Evolutionary conservation across 23 red algal genomes (phyloP), one percentile per base, ranked within the genome.

Genomic region (Chondrus crispus): DNA sequence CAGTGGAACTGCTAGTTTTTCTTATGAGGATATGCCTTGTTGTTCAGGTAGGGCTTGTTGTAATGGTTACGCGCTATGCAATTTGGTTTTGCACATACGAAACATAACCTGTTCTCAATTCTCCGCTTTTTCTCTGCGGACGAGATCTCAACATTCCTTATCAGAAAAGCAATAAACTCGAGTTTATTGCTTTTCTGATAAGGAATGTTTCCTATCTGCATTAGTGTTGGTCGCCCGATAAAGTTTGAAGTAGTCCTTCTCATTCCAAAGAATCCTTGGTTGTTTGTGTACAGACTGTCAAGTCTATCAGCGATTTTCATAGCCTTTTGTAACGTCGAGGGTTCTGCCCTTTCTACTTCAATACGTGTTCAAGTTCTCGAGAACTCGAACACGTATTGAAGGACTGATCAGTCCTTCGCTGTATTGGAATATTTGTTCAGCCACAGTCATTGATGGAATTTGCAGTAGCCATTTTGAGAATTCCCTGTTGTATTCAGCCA

Each of bases 401-500:
- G 60, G 26, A 66, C n/a, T n/a, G n/a, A n/a, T n/a, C 46, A 80
- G 46, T 14, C 74, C 74, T 46, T 80, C 2, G 33, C 11, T 1
- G 3, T 80, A 62, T 40, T 57, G 78, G 37, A 57, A 82, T 0
- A 60, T 32, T 37, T 82, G 0, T 29, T 82, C 49, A 28, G 78
- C 0, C 35, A 32, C 60, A 1, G 60, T 32, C 60, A 1, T 66
- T 32, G 60, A 32, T 32, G 60, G 60, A 22, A 66, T 19, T 82
- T 82, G 78, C 29, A 57, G 32, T 54, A 62, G 24, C 46, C 78
- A 82, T 47, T 54, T 82, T 16, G 78, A 57, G 60, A 58, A 55
- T 29, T 82, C 49, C 32, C 60, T 8, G 78, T 58, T 58, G 54
- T 55, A 82, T 19, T 20, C 42, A 57, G 20, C 16, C 4, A 82